Conservation (phyloP, 2,329 filamentous ascomycete genomes). For the Volutella citrinella region DNA sequence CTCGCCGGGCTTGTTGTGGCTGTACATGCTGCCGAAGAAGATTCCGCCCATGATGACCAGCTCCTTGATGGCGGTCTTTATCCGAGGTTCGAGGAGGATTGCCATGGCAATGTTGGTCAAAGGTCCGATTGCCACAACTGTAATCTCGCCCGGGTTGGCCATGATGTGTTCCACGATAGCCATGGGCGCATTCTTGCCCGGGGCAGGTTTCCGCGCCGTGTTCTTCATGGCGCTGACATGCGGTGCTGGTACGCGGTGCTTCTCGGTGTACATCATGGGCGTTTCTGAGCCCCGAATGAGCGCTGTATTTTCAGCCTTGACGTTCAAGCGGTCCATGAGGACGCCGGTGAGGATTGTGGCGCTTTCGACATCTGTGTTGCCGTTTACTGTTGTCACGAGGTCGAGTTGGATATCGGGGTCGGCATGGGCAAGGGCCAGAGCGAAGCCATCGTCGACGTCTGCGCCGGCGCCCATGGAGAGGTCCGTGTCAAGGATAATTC, state of each 20-base stretch:
- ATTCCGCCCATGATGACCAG: constrained; percentile 11
- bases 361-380: constrained; percentile 91
- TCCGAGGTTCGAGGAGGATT: constrained; percentile 7
- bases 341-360: constrained; percentile 36
- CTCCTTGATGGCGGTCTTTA: constrained; percentile 8
- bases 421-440: constrained; percentile 38
- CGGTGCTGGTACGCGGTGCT: constrained; percentile 1
- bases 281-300: constrained; percentile 9
- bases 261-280: constrained; percentile 6
- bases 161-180: constrained; percentile 9
- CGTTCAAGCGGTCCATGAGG: constrained; percentile 6
- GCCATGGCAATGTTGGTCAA: constrained; percentile 11
- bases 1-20: constrained; percentile 8
- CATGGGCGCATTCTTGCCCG: constrained; percentile 7
- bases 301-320: constrained; percentile 5
- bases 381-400: constrained; percentile 74
- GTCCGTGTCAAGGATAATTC: constrained; percentile 11
- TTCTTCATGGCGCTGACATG: constrained; percentile 6
- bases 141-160: constrained; percentile 11
- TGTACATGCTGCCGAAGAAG: constrained; percentile 8
- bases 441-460: constrained; percentile 65
- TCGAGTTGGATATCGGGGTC: constrained; percentile 62
- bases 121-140: constrained; percentile 10
- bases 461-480: constrained; percentile 44
- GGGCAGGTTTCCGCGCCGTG: constrained; percentile 2